These are phyloP conservation scores for Pseudopithomyces maydicus DNA, from an alignment of 2,329 filamentous ascomycete genomes.

Conservation along the genomic window DNA sequence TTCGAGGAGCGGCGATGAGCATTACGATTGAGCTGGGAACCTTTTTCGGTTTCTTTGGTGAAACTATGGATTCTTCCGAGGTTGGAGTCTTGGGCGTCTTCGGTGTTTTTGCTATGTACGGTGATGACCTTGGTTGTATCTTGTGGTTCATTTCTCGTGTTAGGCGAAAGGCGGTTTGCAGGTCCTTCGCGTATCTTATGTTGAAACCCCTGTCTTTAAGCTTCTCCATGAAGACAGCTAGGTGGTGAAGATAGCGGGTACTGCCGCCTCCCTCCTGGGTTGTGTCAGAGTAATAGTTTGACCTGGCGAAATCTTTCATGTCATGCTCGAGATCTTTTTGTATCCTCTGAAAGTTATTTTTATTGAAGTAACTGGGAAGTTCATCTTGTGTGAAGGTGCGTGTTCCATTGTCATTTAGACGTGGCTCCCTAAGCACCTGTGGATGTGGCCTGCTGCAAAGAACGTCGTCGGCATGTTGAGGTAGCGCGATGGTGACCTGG, in stretches of 20 bases:
- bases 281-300: background rate
- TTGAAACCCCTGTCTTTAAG: background rate
- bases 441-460: background rate
- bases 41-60: background rate
- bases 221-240: background rate
- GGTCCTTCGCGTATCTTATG: background rate
- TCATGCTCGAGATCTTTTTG: too few relatives aligned
- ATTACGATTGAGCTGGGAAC: background rate
- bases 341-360: too few relatives aligned
- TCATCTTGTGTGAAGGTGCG: too few relatives aligned
- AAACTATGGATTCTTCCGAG: background rate
- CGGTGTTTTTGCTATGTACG: too few relatives aligned
- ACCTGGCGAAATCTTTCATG: too few relatives aligned
- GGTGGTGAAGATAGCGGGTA: background rate
- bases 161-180: background rate
- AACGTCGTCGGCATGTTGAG: background rate
- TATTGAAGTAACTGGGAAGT: too few relatives aligned
- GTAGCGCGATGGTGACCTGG: background rate
- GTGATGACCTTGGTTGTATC: background rate
- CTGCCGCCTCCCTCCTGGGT: background rate
- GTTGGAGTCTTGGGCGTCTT: background rate
- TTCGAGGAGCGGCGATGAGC: background rate
- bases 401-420: background rate
- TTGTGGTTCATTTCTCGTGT: background rate
- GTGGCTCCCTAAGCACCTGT: background rate